Conservation (phyloP, 2,329 filamentous ascomycete species). For the Talaromyces amestolkiae region DNA sequence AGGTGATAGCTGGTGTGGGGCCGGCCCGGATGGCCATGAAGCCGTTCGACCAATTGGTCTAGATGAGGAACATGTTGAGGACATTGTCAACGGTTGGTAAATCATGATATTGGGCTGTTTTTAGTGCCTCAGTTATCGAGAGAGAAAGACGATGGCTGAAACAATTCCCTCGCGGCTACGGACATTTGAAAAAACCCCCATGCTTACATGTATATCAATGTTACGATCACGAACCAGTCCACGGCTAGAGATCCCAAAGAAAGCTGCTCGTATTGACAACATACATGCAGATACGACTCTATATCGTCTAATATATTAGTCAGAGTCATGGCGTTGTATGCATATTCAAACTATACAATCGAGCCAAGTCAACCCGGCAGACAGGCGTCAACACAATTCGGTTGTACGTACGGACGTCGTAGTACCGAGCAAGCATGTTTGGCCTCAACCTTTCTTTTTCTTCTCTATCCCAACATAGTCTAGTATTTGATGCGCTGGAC, state of each 20-base stretch:
- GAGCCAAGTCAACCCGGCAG: background rate
- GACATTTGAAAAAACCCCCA: background rate
- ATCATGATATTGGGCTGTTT: background rate
- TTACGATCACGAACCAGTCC: background rate
- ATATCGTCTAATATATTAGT: background rate
- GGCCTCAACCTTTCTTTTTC: background rate
- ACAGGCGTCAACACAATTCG: background rate
- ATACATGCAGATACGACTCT: background rate
- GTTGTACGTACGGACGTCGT: background rate
- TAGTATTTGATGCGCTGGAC: slow-evolving; percentile 8
- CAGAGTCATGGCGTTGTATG: background rate
- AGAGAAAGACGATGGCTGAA: background rate
- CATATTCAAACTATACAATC: background rate
- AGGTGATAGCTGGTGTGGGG: slow-evolving; percentile 15
- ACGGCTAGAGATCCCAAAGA: background rate
- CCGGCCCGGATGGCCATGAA: background rate
- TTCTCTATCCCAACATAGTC: background rate
- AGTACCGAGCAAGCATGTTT: background rate
- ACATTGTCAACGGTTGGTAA: background rate
- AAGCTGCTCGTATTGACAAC: background rate
- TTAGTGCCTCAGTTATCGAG: background rate
- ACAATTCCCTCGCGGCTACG: background rate
- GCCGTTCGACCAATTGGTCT: background rate
- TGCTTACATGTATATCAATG: background rate
- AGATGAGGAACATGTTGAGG: background rate